These are phyloP conservation scores for Galerina sulciceps DNA, from an alignment of 768 basidiomycete genomes.

Conservation along the genomic window DNA sequence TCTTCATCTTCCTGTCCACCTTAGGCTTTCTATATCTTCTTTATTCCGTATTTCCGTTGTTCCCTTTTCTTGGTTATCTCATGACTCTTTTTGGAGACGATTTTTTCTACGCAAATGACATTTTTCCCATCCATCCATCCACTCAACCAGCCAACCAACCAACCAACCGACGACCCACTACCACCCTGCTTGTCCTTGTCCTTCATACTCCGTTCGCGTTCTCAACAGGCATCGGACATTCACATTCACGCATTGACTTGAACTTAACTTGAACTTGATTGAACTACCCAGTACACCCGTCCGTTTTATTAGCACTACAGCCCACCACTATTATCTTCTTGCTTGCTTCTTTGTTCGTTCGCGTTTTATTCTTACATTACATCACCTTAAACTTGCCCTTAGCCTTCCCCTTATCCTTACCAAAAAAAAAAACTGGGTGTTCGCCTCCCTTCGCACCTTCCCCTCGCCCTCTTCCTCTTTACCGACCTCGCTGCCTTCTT, in stretches of 20 bases:
- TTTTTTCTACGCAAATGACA: not conserved
- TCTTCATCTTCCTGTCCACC: not conserved
- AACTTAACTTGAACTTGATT: too few relatives aligned
- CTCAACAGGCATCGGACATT: not conserved
- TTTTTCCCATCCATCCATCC: not conserved
- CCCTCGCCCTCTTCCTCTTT: too few relatives aligned
- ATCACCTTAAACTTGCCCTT: too few relatives aligned
- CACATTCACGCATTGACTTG: not conserved
- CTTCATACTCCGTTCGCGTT: not conserved
- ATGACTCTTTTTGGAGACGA: slow-evolving; percentile 4
- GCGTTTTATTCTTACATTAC: too few relatives aligned
- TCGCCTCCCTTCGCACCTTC: too few relatives aligned
- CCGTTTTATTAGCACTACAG: not conserved
- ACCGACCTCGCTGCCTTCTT: not conserved
- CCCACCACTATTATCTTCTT: too few relatives aligned
- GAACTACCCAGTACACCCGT: not conserved
- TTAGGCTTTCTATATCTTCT: not conserved
- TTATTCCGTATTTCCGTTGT: not conserved
- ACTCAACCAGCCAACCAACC: not conserved
- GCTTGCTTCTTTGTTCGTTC: too few relatives aligned
- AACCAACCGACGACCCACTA: not conserved
- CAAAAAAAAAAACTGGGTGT: too few relatives aligned
- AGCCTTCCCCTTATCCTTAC: too few relatives aligned
- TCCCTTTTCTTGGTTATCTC: not conserved
- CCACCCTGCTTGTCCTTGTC: not conserved